Base-by-base conservation (phyloP, 2,329 filamentous ascomycete species). In the Ophiostoma fasciatum region DNA sequence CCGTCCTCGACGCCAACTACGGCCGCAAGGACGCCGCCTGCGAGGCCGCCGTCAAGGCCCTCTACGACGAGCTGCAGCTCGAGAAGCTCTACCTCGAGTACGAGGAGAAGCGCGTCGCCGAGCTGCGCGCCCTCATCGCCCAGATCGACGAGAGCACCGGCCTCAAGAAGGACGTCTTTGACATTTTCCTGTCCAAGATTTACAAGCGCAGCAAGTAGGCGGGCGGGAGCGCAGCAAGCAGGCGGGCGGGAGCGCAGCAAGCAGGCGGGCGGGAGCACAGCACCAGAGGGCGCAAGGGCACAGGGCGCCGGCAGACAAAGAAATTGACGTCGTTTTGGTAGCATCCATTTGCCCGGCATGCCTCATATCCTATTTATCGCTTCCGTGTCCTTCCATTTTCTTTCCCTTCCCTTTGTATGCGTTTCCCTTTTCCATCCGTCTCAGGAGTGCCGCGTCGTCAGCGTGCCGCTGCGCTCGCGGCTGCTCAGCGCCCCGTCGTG, bases 171-270 rank as follows among this genome's bases (percentile, higher is more conserved):
- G 71, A 68, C 41, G 73, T 96, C 28, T 94, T 96, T 48, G 80
- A 93, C 50, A 71, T 73, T 30, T 98, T 96, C 69, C 66, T 98
- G 46, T 67, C 68, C 59, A 98, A 98, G 73, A 96, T 98, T 55
- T 96, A 96, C 73, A 94, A 94, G 76, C 73, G 90, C 54, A 90
- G 74, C 71, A 96, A 94, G 64, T 96, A 82, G 58, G 45, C 5
- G 27, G 3, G 21, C 9, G 10, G 22, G 5, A 28, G 27, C n/a
- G n/a, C n/a, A n/a, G n/a, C n/a, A n/a, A n/a, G n/a, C n/a, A n/a
- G n/a, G n/a, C n/a, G n/a, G n/a, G n/a, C n/a, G n/a, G n/a, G n/a
- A n/a, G n/a, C n/a, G n/a, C n/a, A n/a, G n/a, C n/a, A 15, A 17
- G 28, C 19, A n/a, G 3, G 12, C n/a, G 17, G 23, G 22, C 12